Percentiles rank a stretch among this genome's conserved stretches.
Conservation (phyloP, 2,329 filamentous ascomycete species). For the Juglanconis oblonga region DNA sequence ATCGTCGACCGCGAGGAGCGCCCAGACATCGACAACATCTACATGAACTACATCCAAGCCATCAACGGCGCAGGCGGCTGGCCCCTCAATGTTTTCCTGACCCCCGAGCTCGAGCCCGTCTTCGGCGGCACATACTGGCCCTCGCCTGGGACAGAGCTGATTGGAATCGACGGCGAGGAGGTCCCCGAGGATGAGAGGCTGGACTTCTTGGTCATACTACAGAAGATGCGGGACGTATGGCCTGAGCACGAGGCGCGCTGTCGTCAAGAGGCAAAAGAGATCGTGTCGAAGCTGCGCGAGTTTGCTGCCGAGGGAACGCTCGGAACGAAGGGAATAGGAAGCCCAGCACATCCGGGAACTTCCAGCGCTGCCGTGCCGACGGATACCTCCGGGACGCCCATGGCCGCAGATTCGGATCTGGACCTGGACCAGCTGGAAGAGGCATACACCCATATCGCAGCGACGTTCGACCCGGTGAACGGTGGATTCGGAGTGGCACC, state of each 20-base stretch:
- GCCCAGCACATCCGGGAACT: conserved; percentile 26
- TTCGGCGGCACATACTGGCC: conserved; percentile 98
- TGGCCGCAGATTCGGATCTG: conserved; percentile 57
- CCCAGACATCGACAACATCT: conserved; percentile 90
- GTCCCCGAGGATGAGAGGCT: conserved; percentile 54
- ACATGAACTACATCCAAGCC: conserved; percentile 97
- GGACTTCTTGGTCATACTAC: conserved; percentile 79
- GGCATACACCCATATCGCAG: conserved; percentile 75
- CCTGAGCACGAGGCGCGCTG: conserved; percentile 79
- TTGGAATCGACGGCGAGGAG: conserved; percentile 41
- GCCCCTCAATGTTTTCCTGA: conserved; percentile 96
- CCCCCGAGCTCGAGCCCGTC: conserved; percentile 86
- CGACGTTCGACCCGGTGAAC: conserved; percentile 74
- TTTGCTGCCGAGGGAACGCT: conserved; percentile 87
- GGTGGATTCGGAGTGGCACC: conserved; percentile 80
- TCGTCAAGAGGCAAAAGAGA: conserved; percentile 77
- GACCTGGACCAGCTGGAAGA: conserved; percentile 92
- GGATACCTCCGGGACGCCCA: conserved; percentile 8
- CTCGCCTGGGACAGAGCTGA: conserved; percentile 61
- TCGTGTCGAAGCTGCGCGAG: conserved; percentile 74
- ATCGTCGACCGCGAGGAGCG: conserved; percentile 92
- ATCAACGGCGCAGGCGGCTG: conserved; percentile 88
- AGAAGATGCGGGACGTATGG: conserved; percentile 77
- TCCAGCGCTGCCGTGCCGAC: conserved; percentile 24
- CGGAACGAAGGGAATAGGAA: conserved; percentile 37